Conservation (phyloP, 139 green algal genomes). For the Micractinium conductrix region DNA sequence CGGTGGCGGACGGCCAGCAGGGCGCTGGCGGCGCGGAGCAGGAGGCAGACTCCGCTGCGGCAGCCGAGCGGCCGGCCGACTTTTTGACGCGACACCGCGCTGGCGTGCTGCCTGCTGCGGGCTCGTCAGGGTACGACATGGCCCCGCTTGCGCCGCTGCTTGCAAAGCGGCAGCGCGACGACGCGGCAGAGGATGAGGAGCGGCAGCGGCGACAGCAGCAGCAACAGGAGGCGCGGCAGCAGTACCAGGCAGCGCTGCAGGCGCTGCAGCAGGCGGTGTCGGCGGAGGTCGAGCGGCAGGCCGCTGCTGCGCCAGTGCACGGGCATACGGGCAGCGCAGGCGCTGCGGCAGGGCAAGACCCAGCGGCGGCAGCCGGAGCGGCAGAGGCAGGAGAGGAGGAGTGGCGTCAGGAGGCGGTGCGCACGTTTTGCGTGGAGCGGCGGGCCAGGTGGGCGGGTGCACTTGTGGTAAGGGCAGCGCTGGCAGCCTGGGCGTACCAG, state of each 20-base stretch:
- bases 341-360: background rate
- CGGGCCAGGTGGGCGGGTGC: constrained; percentile 4
- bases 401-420: constrained; percentile 26
- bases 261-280: background rate
- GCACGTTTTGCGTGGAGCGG: constrained; percentile 58
- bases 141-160: background rate
- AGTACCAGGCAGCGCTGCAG: constrained; percentile 12
- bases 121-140: constrained; percentile 12
- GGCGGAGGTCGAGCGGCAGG: background rate
- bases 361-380: background rate
- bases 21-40: background rate
- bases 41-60: background rate
- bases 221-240: background rate
- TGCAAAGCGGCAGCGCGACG: constrained; percentile 15
- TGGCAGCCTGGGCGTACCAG: no score
- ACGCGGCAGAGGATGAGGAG: background rate
- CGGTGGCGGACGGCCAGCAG: background rate
- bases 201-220: constrained; percentile 9
- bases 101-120: background rate
- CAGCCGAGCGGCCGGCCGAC: background rate
- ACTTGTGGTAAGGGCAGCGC: no score
- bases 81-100: constrained; percentile 1
- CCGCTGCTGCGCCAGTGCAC: background rate
- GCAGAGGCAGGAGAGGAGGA: background rate
- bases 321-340: background rate